These are phyloP conservation scores for Dothideomycetes sp. DNA, from an alignment of 2,329 filamentous ascomycete genomes.

Conservation along the genomic window DNA sequence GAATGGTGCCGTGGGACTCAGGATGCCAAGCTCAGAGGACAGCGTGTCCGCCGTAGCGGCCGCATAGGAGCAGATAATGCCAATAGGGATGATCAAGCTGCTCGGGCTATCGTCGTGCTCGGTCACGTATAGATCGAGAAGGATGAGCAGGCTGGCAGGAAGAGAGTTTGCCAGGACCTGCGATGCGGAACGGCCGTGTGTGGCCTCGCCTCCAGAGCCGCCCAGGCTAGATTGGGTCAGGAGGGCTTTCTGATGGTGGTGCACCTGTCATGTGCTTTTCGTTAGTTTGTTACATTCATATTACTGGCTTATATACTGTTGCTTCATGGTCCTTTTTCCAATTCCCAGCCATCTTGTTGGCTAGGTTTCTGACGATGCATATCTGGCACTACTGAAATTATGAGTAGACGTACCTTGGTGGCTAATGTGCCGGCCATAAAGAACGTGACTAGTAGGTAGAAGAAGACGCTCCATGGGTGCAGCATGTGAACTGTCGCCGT, in stretches of 20 bases:
- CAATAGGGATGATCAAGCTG: slow-evolving; percentile 2
- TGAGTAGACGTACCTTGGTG: slow-evolving; percentile 53
- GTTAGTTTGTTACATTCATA: neutral
- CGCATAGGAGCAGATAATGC: slow-evolving; percentile 52
- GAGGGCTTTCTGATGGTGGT: slow-evolving; percentile 72
- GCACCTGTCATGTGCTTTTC: slow-evolving; percentile 50
- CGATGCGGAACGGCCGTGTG: slow-evolving; percentile 58
- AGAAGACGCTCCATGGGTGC: slow-evolving; percentile 94
- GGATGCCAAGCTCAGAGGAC: slow-evolving; percentile 86
- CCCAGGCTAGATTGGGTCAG: slow-evolving; percentile 71
- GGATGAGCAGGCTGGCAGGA: slow-evolving; percentile 56
- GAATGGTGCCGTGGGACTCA: slow-evolving; percentile 63
- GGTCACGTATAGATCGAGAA: slow-evolving; percentile 34
- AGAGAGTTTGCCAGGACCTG: slow-evolving; percentile 87
- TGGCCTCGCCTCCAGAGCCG: slow-evolving; percentile 62
- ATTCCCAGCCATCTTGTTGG: no score
- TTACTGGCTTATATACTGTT: neutral
- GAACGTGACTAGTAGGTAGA: slow-evolving; percentile 70
- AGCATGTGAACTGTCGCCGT: slow-evolving; percentile 74
- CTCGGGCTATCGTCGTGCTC: neutral
- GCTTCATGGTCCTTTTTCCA: neutral
- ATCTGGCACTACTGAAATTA: neutral
- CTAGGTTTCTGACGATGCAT: neutral
- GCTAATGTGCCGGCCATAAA: slow-evolving; percentile 75
- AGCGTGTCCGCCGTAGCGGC: slow-evolving; percentile 89